Percentiles rank a stretch among this genome's conserved stretches.
phyloP scores from a whole-genome alignment of 257 asterid species.

The Solanum peruvianum region DNA sequence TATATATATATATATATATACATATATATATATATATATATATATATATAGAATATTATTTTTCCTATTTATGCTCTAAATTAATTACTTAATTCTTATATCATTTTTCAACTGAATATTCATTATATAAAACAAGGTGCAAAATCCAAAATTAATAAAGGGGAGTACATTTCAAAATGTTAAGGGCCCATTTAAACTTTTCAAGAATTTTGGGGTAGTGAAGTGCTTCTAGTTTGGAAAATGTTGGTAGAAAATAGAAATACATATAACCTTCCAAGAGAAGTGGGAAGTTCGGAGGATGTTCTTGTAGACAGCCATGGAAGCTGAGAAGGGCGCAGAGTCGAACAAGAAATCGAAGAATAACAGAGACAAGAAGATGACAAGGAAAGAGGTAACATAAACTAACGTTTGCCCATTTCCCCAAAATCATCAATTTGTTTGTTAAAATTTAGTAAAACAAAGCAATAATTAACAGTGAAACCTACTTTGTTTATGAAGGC shows the following conservation, averaged over 20 bases:
- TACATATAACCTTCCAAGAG: background rate
- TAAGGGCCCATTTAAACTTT: background rate
- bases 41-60: no score
- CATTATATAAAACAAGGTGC: no score
- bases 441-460: background rate
- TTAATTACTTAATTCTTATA: background rate
- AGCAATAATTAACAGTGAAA: background rate
- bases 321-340: background rate
- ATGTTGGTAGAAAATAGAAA: background rate
- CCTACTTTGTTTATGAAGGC: conserved; percentile 10
- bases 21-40: no score
- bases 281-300: background rate
- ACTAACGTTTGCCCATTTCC: background rate
- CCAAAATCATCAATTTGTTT: background rate
- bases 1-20: no score
- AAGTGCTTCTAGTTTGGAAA: background rate
- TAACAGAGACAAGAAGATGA: conserved; percentile 19
- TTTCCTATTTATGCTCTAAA: background rate
- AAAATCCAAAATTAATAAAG: no score
- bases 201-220: background rate
- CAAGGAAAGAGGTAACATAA: conserved; percentile 37
- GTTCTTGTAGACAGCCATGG: conserved; percentile 13
- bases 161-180: background rate
- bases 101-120: background rate
- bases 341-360: background rate